A percentile compares a stretch with the other conserved stretches of the same genome.
Evolutionary conservation across 164 flowering plant species (phyloP).

Genomic region (Tetrastigma voinierianum): DNA sequence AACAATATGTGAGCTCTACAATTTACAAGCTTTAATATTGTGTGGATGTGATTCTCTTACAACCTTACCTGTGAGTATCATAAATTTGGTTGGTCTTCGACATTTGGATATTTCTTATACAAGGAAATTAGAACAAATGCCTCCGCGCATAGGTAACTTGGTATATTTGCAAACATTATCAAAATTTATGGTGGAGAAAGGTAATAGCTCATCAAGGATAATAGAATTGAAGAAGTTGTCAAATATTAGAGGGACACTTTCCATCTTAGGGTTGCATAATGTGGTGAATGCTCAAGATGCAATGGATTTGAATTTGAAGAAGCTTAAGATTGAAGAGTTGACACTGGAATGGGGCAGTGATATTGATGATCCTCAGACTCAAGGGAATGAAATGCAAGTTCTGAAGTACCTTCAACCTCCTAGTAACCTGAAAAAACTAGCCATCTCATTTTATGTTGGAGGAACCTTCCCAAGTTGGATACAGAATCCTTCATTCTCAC

Average conservation of each 20-base stretch:
- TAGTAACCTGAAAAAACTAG: too few species aligned
- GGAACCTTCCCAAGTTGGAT: too few species aligned
- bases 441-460: too few species aligned
- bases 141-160: not conserved
- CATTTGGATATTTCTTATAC: not conserved
- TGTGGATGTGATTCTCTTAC: fast-evolving
- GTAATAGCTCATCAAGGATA: not conserved
- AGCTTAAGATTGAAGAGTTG: too few species aligned
- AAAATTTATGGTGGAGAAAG: not conserved
- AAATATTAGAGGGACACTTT: not conserved
- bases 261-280: not conserved
- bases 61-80: not conserved
- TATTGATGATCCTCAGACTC: too few species aligned
- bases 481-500: too few species aligned
- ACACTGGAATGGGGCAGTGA: too few species aligned
- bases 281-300: not conserved
- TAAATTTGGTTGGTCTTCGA: not conserved
- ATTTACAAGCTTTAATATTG: not conserved
- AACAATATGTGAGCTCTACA: not conserved
- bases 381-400: too few species aligned
- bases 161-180: not conserved
- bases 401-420: too few species aligned
- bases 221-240: not conserved
- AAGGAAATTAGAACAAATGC: not conserved
- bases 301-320: not conserved